Base-by-base conservation (phyloP, 768 basidiomycete genomes). In the Psilocybe sp. region DNA sequence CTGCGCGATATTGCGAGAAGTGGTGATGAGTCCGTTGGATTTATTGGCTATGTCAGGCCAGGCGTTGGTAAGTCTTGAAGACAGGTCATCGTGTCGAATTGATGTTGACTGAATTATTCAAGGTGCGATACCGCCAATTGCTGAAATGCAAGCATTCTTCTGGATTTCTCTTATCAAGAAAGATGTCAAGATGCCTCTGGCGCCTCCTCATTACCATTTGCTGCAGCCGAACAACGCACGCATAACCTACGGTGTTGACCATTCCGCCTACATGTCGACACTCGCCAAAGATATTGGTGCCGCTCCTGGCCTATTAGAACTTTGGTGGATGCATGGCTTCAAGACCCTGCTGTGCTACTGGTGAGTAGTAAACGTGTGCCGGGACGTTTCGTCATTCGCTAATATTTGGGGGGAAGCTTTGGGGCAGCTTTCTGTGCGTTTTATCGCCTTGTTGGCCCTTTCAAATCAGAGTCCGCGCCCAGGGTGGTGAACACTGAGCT, bases 231-330 rank as follows among this genome's bases (percentile, higher is more conserved):
- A 77, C 14, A 71, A 69, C 13, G 73, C 78, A 1, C 64, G 82
- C 8, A 83, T 84, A 41, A 74, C 75, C 58, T 82, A 84, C 58
- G 81, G 81, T 7, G 81, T 82, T 4, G 81, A 83, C 52, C 77
- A 82, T 59, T 71, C 71, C 13, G 64, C 74, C 49, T 83, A 83
- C 61, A 78, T 79, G 69, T 73, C 75, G 35, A 80, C 78, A 0
- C 62, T 84, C 9, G 81, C 81, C 4, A 73, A 71, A 45, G 82
- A 84, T 56, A 78, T 83, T 35, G 77, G 78, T 9, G 75, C 76
- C 5, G 73, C 77, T 1, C 82, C 82, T 13, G 69, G 72, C 2
- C 64, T 84, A 7, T 63, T 61, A 49, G 67, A 77, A 45, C 64
- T 83, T 1, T 79, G 74, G 71, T 46, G 65, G 46, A 64, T 73